Percentiles rank a stretch among this genome's conserved stretches.
phyloP scores from a whole-genome alignment of 176 grass and related monocot genomes.

The Coix lacrymajobi region DNA sequence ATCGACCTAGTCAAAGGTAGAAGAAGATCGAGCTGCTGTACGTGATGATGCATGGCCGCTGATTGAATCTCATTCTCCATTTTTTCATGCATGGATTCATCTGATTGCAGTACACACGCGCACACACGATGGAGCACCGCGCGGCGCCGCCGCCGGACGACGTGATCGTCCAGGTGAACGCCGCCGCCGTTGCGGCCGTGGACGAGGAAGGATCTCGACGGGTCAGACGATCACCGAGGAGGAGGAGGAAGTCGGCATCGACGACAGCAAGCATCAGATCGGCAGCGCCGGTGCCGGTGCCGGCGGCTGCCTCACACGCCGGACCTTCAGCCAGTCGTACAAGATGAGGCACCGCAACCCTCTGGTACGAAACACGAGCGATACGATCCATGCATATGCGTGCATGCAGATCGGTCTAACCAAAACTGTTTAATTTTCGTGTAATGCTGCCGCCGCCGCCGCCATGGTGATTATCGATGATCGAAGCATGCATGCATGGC shows the following conservation, averaged over 20 bases:
- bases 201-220: conserved; percentile 23
- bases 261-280: not conserved
- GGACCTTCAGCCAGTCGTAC: conserved; percentile 43
- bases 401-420: not conserved
- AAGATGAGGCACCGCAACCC: conserved; percentile 42
- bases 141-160: not conserved
- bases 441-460: not conserved
- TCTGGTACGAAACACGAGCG: not conserved
- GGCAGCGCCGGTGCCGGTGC: not conserved
- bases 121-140: conserved; percentile 37
- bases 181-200: conserved; percentile 30
- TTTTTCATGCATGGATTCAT: too few relatives aligned
- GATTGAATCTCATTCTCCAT: too few relatives aligned
- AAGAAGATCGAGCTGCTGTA: too few relatives aligned
- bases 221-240: not conserved
- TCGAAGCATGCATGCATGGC: not conserved
- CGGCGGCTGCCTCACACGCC: not conserved
- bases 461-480: too few relatives aligned
- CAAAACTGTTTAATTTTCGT: not conserved
- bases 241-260: not conserved
- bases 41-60: too few relatives aligned
- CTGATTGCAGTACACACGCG: too few relatives aligned
- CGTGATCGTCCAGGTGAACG: conserved; percentile 35
- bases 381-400: too few relatives aligned
- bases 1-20: too few relatives aligned